Percentiles rank a stretch among this genome's conserved stretches.
phyloP scores from a whole-genome alignment of 768 basidiomycete genomes.

The Pulveroboletus ravenelii region DNA sequence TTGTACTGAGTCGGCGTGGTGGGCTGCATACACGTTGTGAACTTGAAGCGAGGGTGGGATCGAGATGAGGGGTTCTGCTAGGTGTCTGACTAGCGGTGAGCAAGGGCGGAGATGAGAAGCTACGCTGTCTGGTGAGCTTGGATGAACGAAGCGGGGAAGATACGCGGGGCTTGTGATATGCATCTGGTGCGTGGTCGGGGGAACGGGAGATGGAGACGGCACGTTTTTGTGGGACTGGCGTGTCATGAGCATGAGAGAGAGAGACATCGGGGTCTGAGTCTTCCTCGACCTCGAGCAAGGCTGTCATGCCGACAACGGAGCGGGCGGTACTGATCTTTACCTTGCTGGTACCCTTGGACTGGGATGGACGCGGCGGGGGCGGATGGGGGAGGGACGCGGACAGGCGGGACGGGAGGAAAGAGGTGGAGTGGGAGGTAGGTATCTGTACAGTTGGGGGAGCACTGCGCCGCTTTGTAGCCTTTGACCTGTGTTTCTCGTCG shows the following conservation, averaged over 20 bases:
- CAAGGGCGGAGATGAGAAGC: slow-evolving; percentile 29
- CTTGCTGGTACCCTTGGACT: slow-evolving; percentile 23
- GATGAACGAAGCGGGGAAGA: slow-evolving; percentile 22
- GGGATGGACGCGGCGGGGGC: slow-evolving; percentile 20
- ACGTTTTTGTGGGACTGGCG: slow-evolving; percentile 15
- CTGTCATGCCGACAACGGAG: slow-evolving; percentile 50
- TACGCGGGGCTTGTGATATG: slow-evolving; percentile 18
- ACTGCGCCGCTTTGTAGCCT: slow-evolving; percentile 17
- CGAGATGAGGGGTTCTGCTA: neutral
- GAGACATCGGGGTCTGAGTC: slow-evolving; percentile 27
- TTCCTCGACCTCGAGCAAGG: slow-evolving; percentile 52
- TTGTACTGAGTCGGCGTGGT: slow-evolving; percentile 12
- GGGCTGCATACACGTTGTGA: slow-evolving; percentile 9
- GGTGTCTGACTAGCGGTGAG: slow-evolving; percentile 3
- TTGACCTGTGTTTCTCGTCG: slow-evolving; percentile 17
- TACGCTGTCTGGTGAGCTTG: slow-evolving; percentile 28
- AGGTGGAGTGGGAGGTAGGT: slow-evolving; percentile 18
- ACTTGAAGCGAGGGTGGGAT: slow-evolving; percentile 5
- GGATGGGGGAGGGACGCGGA: slow-evolving; percentile 12
- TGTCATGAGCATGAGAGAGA: slow-evolving; percentile 3
- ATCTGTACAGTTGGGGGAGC: slow-evolving; percentile 11
- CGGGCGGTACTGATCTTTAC: slow-evolving; percentile 34
- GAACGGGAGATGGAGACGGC: slow-evolving; percentile 8
- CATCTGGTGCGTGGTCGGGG: slow-evolving; percentile 7
- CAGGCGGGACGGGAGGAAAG: slow-evolving; percentile 17